Conservation (phyloP, 805 yeast genomes). For the Kodamaea jinghongensis region DNA sequence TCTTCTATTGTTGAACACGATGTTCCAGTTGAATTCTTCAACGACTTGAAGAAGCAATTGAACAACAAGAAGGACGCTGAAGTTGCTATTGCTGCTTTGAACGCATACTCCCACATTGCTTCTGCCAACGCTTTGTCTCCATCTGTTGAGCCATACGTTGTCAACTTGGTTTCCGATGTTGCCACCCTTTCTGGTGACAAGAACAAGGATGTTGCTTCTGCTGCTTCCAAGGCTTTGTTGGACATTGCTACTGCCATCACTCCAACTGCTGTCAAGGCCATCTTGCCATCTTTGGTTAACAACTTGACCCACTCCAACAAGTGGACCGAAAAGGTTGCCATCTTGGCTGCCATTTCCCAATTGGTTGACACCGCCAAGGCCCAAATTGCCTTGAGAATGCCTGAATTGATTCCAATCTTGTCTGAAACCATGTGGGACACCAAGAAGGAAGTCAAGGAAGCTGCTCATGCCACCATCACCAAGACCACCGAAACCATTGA, state of each 20-base stretch:
- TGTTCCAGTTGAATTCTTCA: conserved; percentile 87
- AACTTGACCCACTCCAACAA: conserved; percentile 73
- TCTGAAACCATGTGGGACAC: conserved; percentile 99
- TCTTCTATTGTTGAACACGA: conserved; percentile 98
- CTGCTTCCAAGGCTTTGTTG: conserved; percentile 72
- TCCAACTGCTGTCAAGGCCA: conserved; percentile 88
- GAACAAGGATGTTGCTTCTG: conserved; percentile 67
- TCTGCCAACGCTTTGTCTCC: conserved; percentile 75
- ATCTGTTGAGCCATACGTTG: conserved; percentile 94
- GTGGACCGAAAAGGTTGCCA: conserved; percentile 97
- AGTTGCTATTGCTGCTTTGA: conserved; percentile 73
- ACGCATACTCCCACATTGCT: conserved; percentile 83
- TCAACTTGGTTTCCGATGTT: conserved; percentile 68
- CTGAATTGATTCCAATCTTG: conserved; percentile 96
- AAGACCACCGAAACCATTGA: conserved; percentile 96
- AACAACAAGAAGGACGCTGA: conserved; percentile 71
- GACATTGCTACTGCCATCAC: conserved; percentile 81
- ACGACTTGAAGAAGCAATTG: conserved; percentile 70
- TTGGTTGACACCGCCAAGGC: conserved; percentile 92
- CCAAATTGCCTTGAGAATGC: conserved; percentile 98
- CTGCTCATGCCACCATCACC: conserved; percentile 94
- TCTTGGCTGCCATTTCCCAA: conserved; percentile 78
- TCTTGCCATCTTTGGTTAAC: conserved; percentile 76
- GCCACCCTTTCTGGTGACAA: conserved; percentile 88
- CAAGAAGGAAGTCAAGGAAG: conserved; percentile 94